Percentiles rank a stretch among this genome's conserved stretches.
These are phyloP conservation scores for Penicillium polonicum DNA, from an alignment of 2,329 filamentous ascomycete genomes.

Conservation along the genomic window DNA sequence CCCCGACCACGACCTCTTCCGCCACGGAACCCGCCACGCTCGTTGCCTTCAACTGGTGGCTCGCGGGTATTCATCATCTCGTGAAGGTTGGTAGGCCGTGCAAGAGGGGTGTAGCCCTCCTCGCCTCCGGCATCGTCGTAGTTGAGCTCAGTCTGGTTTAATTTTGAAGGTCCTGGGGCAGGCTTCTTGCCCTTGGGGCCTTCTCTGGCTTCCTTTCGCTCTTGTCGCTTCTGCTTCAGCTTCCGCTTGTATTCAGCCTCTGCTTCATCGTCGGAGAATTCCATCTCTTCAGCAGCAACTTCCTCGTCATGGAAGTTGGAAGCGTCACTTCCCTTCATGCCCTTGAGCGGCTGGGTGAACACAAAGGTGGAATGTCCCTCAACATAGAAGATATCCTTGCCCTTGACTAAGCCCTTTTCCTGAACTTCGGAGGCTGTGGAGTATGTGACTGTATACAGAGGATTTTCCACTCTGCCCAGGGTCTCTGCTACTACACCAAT, in stretches of 20 bases:
- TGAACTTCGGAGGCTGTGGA: slow-evolving; percentile 66
- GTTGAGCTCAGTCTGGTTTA: slow-evolving; percentile 52
- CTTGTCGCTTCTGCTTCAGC: slow-evolving; percentile 64
- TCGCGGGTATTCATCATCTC: slow-evolving; percentile 47
- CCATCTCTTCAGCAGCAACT: slow-evolving; percentile 77
- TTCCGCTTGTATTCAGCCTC: slow-evolving; percentile 77
- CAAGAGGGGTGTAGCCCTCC: slow-evolving; percentile 65
- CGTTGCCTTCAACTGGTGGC: slow-evolving; percentile 36
- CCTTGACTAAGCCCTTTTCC: slow-evolving; percentile 65
- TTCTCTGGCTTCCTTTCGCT: slow-evolving; percentile 51
- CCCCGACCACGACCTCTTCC: slow-evolving; percentile 50
- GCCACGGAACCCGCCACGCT: slow-evolving; percentile 43
- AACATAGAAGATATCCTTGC: slow-evolving; percentile 75
- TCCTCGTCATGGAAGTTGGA: slow-evolving; percentile 96
- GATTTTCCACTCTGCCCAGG: slow-evolving; percentile 79
- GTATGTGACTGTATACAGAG: slow-evolving; percentile 81
- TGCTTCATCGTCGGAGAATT: slow-evolving; percentile 95
- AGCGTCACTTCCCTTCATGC: slow-evolving; percentile 84
- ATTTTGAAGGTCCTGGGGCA: slow-evolving; percentile 39
- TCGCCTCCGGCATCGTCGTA: slow-evolving; percentile 64
- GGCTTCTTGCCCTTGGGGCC: slow-evolving; percentile 40
- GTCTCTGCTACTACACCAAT: slow-evolving; percentile 83
- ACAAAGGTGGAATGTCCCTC: slow-evolving; percentile 76
- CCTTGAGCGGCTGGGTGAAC: slow-evolving; percentile 78
- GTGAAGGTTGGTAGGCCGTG: slow-evolving; percentile 64